These are phyloP conservation scores for Colletotrichum eremochloae DNA, from an alignment of 2,329 filamentous ascomycete species.

Conservation along the genomic window DNA sequence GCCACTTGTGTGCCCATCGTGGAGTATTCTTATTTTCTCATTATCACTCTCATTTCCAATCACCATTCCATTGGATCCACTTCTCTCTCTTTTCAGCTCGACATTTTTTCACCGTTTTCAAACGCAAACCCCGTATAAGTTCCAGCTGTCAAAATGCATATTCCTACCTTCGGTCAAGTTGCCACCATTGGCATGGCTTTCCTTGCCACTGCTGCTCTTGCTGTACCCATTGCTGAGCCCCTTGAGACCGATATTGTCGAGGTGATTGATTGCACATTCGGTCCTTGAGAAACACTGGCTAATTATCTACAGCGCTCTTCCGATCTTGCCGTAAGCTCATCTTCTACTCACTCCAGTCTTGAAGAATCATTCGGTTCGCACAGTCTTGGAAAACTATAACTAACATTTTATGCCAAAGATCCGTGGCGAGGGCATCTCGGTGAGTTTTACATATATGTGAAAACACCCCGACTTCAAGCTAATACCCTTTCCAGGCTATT, in stretches of 20 bases:
- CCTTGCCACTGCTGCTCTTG: conserved; percentile 29
- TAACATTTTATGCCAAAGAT: conserved; percentile 3
- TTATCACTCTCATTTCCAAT: conserved; percentile 26
- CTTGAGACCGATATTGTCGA: conserved; percentile 17
- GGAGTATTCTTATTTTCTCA: not conserved
- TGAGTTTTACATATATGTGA: not conserved
- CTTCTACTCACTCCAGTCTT: too few species aligned
- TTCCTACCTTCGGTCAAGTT: conserved; percentile 36
- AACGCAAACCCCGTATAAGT: not conserved
- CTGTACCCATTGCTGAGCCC: conserved; percentile 30
- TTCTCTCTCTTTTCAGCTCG: conserved; percentile 1
- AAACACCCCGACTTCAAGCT: not conserved
- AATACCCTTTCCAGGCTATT: conserved; percentile 1
- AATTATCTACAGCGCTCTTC: conserved; percentile 22
- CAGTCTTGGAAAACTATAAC: not conserved
- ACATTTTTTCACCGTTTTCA: not conserved
- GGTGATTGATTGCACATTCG: not conserved
- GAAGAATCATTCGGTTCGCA: not conserved
- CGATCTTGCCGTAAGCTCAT: conserved; percentile 20
- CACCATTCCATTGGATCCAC: conserved; percentile 22
- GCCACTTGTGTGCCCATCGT: not conserved
- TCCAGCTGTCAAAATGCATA: conserved; percentile 31
- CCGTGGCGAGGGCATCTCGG: conserved; percentile 20
- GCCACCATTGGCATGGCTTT: conserved; percentile 38
- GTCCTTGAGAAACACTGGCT: not conserved